These are phyloP conservation scores for Microdochium trichocladiopsis DNA, from an alignment of 2,329 filamentous ascomycete genomes.

Conservation along the genomic window DNA sequence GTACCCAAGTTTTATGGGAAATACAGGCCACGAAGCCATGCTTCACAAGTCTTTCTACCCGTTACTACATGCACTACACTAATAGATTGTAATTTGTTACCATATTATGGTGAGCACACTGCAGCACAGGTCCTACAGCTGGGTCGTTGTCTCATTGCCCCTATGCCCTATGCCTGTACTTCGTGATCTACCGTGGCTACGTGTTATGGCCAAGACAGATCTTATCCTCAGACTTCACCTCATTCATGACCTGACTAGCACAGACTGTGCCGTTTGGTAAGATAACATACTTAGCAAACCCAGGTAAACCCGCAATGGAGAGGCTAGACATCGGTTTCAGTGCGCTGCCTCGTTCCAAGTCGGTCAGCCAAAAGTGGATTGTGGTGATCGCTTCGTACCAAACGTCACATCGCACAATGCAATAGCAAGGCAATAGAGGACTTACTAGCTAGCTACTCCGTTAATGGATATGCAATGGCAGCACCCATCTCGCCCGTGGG, in stretches of 20 bases:
- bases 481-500: not conserved
- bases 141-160: not conserved
- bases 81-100: not conserved
- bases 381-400: not conserved
- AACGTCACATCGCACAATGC: not conserved
- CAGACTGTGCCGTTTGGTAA: not conserved
- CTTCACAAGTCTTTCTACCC: not conserved
- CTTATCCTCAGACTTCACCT: not conserved
- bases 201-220: not conserved
- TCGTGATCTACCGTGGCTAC: not conserved
- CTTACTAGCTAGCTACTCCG: not conserved
- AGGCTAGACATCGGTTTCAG: not conserved
- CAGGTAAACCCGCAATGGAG: not conserved
- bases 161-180: not conserved
- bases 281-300: not conserved
- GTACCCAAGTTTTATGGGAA: not conserved
- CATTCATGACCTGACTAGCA: not conserved
- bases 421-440: not conserved
- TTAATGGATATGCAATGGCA: not conserved
- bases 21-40: not conserved
- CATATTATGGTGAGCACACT: not conserved
- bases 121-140: not conserved
- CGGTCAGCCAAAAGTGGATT: not conserved
- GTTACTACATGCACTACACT: not conserved
- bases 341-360: not conserved